These are phyloP conservation scores for Lolium perenne DNA, from an alignment of 176 grass and related monocot genomes.

Conservation along the genomic window DNA sequence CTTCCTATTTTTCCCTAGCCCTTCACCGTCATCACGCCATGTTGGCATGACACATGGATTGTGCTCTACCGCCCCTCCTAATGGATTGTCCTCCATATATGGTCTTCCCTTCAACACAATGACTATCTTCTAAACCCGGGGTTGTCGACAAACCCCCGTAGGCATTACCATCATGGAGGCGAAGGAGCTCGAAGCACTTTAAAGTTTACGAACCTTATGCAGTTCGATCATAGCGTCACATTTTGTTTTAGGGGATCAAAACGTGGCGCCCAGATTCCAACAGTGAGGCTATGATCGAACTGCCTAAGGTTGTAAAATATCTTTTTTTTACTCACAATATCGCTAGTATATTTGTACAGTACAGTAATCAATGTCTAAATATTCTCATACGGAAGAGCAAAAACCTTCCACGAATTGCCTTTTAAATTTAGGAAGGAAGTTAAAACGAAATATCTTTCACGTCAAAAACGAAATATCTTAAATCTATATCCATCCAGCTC, in stretches of 20 bases:
- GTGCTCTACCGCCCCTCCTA: not conserved
- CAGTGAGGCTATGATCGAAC: no score
- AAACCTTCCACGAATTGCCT: not conserved
- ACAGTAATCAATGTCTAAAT: not conserved
- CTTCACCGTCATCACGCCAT: not conserved
- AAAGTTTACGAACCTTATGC: no score
- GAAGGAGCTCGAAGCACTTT: not conserved
- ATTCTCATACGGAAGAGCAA: not conserved
- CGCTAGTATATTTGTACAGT: not conserved
- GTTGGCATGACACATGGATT: not conserved
- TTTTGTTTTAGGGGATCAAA: no score
- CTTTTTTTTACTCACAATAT: no score
- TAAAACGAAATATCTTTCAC: not conserved
- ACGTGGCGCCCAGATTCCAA: no score
- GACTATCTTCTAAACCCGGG: not conserved
- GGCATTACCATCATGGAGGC: not conserved
- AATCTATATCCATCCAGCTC: not conserved
- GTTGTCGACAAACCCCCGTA: not conserved
- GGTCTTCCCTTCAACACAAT: not conserved
- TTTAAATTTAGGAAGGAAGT: not conserved
- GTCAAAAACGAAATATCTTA: no score
- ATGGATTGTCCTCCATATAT: not conserved
- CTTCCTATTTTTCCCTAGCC: not conserved
- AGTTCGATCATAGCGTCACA: no score
- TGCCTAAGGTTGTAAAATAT: no score